Percentiles rank a stretch among this genome's conserved stretches.
Conservation (phyloP, 148 eudicot species). For the Limonium bicolor region DNA sequence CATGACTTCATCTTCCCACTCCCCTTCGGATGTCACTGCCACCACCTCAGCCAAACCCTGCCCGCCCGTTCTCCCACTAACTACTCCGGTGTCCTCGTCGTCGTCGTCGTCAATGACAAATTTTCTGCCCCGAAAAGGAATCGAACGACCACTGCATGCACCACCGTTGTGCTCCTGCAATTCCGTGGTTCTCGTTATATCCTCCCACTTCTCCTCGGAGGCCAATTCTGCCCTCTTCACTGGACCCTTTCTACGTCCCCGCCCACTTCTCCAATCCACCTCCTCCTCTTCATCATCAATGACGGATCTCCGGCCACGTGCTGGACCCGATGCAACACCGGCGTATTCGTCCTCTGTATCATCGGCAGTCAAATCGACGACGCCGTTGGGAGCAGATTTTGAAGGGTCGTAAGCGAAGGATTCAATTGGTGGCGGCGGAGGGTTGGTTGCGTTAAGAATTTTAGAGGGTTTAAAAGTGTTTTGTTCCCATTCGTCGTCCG, state of each 20-base stretch:
- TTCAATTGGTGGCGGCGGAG: constrained; percentile 54
- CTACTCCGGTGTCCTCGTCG: constrained; percentile 6
- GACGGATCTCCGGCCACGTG: constrained; percentile 33
- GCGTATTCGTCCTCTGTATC: constrained; percentile 9
- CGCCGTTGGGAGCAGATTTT: background rate
- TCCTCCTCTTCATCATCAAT: constrained; percentile 57
- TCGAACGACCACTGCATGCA: constrained; percentile 1
- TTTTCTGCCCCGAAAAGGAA: constrained; percentile 15
- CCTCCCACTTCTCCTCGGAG: too few relatives aligned
- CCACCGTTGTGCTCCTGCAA: too few relatives aligned
- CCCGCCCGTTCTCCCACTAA: too few relatives aligned
- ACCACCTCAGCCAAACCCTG: constrained; percentile 8
- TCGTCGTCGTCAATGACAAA: constrained; percentile 23
- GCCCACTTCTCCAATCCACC: constrained; percentile 8
- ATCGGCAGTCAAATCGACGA: constrained; percentile 24
- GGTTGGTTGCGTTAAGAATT: constrained; percentile 11
- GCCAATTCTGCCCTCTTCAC: too few relatives aligned
- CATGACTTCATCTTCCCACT: constrained; percentile 14
- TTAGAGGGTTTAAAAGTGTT: constrained; percentile 46
- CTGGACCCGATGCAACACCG: constrained; percentile 1
- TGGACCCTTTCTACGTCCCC: background rate
- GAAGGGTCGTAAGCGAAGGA: constrained; percentile 41
- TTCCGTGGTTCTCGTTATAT: too few relatives aligned
- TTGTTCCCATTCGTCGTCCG: constrained; percentile 62
- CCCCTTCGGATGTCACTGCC: constrained; percentile 12